A percentile compares a stretch with the other conserved stretches of the same genome.
Conservation (phyloP, 2,329 filamentous ascomycete genomes). For the Aspergillus fructus region DNA sequence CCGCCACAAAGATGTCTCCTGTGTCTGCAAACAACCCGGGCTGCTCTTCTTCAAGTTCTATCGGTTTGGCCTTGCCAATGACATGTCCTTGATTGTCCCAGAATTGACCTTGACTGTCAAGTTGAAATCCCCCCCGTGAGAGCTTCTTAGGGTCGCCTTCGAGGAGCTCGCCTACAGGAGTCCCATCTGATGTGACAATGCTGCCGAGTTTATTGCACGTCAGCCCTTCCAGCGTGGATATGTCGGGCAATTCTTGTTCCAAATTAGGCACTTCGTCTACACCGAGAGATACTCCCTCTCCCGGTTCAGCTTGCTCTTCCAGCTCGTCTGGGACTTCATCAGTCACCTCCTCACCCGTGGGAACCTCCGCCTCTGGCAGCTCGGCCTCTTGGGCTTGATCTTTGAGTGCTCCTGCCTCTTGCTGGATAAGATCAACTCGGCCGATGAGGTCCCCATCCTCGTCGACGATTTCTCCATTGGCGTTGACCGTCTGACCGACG, state of each 20-base stretch:
- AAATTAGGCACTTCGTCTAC: slow-evolving; percentile 1
- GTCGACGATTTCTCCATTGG: slow-evolving; percentile 4
- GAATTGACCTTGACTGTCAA: slow-evolving; percentile 63
- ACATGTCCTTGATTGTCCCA: slow-evolving; percentile 63
- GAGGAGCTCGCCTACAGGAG: slow-evolving; percentile 56
- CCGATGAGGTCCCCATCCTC: slow-evolving; percentile 28
- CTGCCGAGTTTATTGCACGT: slow-evolving; percentile 46
- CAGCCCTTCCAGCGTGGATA: slow-evolving; percentile 40
- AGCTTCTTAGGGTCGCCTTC: slow-evolving; percentile 66
- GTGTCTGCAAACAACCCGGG: slow-evolving; percentile 44
- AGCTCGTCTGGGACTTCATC: neutral
- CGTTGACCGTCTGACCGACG: slow-evolving; percentile 37
- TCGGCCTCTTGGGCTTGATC: too few relatives aligned
- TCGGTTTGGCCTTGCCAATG: slow-evolving; percentile 57
- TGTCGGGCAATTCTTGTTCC: slow-evolving; percentile 31
- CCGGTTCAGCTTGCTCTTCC: neutral
- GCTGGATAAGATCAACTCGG: too few relatives aligned
- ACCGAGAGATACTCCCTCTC: neutral
- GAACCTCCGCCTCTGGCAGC: too few relatives aligned
- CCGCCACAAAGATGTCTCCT: slow-evolving; percentile 47
- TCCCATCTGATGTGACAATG: slow-evolving; percentile 44
- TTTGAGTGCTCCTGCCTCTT: too few relatives aligned
- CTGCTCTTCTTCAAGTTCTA: slow-evolving; percentile 40
- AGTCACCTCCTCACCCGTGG: too few relatives aligned
- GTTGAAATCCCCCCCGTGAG: slow-evolving; percentile 33